phyloP scores from a whole-genome alignment of 139 green algal genomes.

The Pseudopediastrum boryanum region DNA sequence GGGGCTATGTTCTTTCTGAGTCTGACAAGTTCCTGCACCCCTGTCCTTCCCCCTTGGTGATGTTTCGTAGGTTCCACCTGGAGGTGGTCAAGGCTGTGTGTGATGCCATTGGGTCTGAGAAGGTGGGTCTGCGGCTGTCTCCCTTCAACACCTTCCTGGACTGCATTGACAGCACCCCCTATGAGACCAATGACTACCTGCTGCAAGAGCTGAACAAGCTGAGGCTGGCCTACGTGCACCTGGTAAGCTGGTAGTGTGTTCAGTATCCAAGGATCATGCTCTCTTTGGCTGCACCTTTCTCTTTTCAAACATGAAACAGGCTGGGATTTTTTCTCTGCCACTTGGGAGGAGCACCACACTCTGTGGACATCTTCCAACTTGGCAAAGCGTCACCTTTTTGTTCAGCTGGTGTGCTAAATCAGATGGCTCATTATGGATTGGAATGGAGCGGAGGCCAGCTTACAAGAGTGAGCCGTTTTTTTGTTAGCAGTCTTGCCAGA shows the following conservation, averaged over 20 bases:
- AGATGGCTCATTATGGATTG: too few species aligned
- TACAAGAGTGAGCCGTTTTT: too few species aligned
- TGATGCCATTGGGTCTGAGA: slow-evolving; percentile 57
- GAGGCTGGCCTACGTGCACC: slow-evolving; percentile 77
- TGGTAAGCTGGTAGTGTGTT: slow-evolving; percentile 57
- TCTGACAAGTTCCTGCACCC: not conserved
- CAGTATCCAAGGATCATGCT: too few species aligned
- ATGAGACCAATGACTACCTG: slow-evolving; percentile 62
- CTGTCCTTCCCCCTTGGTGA: not conserved
- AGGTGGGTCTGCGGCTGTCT: slow-evolving; percentile 74
- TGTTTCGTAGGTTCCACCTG: slow-evolving; percentile 46
- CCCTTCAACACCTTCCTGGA: slow-evolving; percentile 59
- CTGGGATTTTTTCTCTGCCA: too few species aligned
- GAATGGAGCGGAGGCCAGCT: too few species aligned
- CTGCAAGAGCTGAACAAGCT: slow-evolving; percentile 69
- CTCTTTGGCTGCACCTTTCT: too few species aligned
- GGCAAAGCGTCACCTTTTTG: too few species aligned
- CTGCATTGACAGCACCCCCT: slow-evolving; percentile 36
- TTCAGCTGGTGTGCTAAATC: too few species aligned
- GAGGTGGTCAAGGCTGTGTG: slow-evolving; percentile 59
- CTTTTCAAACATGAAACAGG: too few species aligned
- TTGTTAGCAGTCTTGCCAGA: too few species aligned
- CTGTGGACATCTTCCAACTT: too few species aligned
- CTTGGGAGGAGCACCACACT: too few species aligned
- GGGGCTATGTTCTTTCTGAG: not conserved